Conservation (phyloP, 495 filamentous ascomycete species). For the Patellaria atrata region DNA sequence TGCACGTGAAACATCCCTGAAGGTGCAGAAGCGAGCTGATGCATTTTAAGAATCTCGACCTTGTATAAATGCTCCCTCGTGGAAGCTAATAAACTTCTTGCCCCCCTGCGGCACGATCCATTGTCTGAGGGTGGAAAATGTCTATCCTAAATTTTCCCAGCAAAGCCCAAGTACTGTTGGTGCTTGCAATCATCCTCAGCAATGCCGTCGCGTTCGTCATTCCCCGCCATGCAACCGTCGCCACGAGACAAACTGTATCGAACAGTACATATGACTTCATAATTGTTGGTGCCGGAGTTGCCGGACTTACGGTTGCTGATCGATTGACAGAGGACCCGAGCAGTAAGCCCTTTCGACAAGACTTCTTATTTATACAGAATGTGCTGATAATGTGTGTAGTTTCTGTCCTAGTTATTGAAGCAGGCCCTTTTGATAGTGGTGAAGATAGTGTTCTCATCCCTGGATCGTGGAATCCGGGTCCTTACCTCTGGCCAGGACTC, state of each 20-base stretch:
- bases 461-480: conserved; percentile 7
- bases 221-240: not conserved
- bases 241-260: not conserved
- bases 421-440: not conserved
- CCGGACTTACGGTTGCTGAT: conserved; percentile 9
- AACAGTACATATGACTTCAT: conserved; percentile 10
- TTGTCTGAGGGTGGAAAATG: no score
- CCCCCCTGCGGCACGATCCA: no score
- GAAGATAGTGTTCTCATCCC: conserved; percentile 5
- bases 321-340: conserved; percentile 8
- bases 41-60: no score
- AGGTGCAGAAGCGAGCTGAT: no score
- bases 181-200: no score
- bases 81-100: no score
- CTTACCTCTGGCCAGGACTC: conserved; percentile 9
- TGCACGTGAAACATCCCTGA: no score
- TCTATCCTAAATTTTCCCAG: no score
- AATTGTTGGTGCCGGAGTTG: conserved; percentile 12
- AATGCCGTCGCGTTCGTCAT: no score
- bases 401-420: conserved; percentile 6
- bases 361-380: no score
- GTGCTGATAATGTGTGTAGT: not conserved
- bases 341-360: not conserved
- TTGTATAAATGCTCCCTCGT: no score
- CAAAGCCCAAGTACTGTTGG: no score